phyloP scores from a whole-genome alignment of 768 basidiomycete genomes.

The Paxillus ammoniavirescens region DNA sequence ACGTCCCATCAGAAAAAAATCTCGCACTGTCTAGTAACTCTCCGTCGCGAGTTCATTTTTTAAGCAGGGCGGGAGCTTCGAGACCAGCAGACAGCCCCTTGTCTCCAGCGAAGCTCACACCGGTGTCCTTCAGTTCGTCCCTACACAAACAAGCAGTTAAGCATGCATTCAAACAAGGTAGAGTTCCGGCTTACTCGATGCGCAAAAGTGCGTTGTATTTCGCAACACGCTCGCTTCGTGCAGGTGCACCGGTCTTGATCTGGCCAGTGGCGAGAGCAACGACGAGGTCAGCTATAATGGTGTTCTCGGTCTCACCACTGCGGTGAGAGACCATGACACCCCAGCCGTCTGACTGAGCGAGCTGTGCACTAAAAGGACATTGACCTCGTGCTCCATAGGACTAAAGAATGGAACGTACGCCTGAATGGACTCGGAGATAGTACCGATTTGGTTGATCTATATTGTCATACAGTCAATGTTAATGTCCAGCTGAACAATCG shows the following conservation, averaged over 20 bases:
- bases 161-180: background rate
- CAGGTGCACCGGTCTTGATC: constrained; percentile 99
- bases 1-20: constrained; percentile 1
- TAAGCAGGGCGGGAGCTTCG: constrained; percentile 67
- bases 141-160: constrained; percentile 34
- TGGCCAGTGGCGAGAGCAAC: constrained; percentile 91
- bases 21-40: constrained; percentile 1
- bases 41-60: constrained; percentile 40
- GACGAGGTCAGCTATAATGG: constrained; percentile 91
- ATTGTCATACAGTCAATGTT: constrained; percentile 3
- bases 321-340: constrained; percentile 99
- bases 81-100: constrained; percentile 78
- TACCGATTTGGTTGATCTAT: constrained; percentile 97
- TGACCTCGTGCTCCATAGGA: constrained; percentile 1
- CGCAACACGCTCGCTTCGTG: constrained; percentile 93
- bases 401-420: constrained; percentile 60
- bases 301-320: constrained; percentile 97
- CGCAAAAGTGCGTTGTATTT: constrained; percentile 91
- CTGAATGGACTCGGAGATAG: constrained; percentile 98
- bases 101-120: constrained; percentile 70
- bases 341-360: constrained; percentile 94
- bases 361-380: constrained; percentile 68
- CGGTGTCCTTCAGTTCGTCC: constrained; percentile 69
- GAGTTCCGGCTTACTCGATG: constrained; percentile 65
- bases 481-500: background rate